Evolutionary conservation across 352 stramenopile species (phyloP).

Genomic region (Hyaloperonospora brassicae): DNA sequence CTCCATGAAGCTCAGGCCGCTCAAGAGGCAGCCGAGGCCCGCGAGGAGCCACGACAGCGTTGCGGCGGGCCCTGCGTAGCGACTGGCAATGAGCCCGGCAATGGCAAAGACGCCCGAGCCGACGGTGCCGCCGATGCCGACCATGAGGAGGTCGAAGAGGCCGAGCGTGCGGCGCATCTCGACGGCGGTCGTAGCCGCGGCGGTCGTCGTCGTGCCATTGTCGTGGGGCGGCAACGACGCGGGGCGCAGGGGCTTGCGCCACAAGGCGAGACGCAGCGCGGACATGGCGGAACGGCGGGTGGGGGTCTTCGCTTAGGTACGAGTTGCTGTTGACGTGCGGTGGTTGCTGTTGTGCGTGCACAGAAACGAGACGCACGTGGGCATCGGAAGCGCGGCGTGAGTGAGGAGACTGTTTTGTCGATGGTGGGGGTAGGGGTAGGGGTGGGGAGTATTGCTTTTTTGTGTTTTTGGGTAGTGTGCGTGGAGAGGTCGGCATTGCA

Average conservation of each 20-base stretch:
- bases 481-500: no score
- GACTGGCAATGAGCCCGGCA: slow-evolving; percentile 53
- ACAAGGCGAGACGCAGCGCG: slow-evolving; percentile 25
- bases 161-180: slow-evolving; percentile 44
- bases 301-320: no score
- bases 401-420: no score
- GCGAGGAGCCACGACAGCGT: slow-evolving; percentile 82
- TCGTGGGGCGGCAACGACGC: slow-evolving; percentile 9
- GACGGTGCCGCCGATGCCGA: slow-evolving; percentile 91
- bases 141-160: slow-evolving; percentile 89
- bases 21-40: slow-evolving; percentile 70
- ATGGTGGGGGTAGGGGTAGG: no score
- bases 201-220: slow-evolving; percentile 8
- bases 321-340: no score
- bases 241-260: slow-evolving; percentile 61
- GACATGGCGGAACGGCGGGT: no score
- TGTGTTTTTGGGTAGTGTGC: no score
- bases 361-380: no score
- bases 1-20: slow-evolving; percentile 88
- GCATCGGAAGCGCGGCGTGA: no score
- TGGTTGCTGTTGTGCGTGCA: no score
- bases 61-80: slow-evolving; percentile 66
- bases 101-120: slow-evolving; percentile 91
- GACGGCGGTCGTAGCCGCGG: not conserved
- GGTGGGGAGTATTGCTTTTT: no score